Evolutionary conservation across 2,329 filamentous ascomycete genomes (phyloP).

Genomic region (Drechslera avenae): DNA sequence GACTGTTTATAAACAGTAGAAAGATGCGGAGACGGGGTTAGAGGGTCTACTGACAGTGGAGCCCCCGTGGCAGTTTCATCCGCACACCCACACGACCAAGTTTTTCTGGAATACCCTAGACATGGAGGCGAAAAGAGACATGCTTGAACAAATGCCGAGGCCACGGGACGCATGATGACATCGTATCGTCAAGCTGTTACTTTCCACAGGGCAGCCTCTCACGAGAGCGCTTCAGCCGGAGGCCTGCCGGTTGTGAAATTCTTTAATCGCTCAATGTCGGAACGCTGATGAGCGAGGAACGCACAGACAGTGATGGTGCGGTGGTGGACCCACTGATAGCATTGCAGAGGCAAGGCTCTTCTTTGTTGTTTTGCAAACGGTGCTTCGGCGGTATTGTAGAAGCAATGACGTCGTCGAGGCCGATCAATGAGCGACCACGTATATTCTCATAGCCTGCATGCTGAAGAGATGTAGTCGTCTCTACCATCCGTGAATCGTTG

Average conservation of each 20-base stretch:
- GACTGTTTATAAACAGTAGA: slow-evolving; percentile 24
- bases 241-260: slow-evolving; percentile 16
- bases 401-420: neutral
- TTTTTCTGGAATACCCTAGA: slow-evolving; percentile 19
- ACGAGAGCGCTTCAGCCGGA: slow-evolving; percentile 14
- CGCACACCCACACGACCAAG: slow-evolving; percentile 17
- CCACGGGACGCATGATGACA: slow-evolving; percentile 32
- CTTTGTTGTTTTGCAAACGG: neutral
- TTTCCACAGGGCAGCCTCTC: slow-evolving; percentile 13
- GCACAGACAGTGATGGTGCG: slow-evolving; percentile 17
- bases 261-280: slow-evolving; percentile 22
- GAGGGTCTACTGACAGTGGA: slow-evolving; percentile 27
- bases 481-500: neutral
- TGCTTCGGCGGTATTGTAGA: neutral
- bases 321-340: slow-evolving; percentile 17
- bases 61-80: slow-evolving; percentile 26
- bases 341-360: slow-evolving; percentile 5
- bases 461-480: neutral
- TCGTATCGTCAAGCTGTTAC: slow-evolving; percentile 14
- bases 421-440: neutral
- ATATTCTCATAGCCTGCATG: neutral
- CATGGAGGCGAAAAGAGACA: slow-evolving; percentile 18
- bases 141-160: slow-evolving; percentile 24
- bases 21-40: slow-evolving; percentile 22
- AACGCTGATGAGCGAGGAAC: slow-evolving; percentile 15